Percentiles rank a stretch among this genome's conserved stretches.
phyloP scores from a whole-genome alignment of 2,329 filamentous ascomycete genomes.

The Trichoderma aggressivum region DNA sequence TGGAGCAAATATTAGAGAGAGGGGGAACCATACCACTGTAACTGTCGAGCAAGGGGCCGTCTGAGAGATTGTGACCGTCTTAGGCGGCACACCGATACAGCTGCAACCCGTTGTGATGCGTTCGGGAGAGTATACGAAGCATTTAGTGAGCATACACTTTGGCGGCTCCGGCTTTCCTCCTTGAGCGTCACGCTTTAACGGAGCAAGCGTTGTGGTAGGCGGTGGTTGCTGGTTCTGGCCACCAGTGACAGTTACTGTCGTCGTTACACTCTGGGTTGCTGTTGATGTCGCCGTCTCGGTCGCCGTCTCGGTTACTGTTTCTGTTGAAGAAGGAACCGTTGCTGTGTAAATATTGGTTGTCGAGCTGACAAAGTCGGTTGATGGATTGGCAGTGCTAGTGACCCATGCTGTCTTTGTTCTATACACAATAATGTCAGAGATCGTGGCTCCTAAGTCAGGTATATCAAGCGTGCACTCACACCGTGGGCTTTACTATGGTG shows the following conservation, averaged over 20 bases:
- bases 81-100: conserved; percentile 26
- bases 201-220: not conserved
- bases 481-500: conserved; percentile 21
- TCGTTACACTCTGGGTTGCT: conserved; percentile 19
- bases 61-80: conserved; percentile 22
- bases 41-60: conserved; percentile 17
- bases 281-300: conserved; percentile 5
- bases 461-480: not conserved
- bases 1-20: not conserved
- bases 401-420: conserved; percentile 21
- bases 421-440: not conserved
- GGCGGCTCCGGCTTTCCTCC: conserved; percentile 17
- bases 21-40: conserved; percentile 15
- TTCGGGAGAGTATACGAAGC: conserved; percentile 24
- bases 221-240: not conserved
- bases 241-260: conserved; percentile 16
- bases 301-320: not conserved
- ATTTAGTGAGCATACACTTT: conserved; percentile 25
- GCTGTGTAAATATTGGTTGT: conserved; percentile 23
- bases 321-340: conserved; percentile 23
- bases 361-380: conserved; percentile 16
- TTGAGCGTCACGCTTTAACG: conserved; percentile 13
- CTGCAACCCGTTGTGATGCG: conserved; percentile 27
- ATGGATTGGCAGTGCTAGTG: conserved; percentile 16
- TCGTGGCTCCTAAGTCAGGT: not conserved